Evolutionary conservation across 257 asterid genomes (phyloP), one percentile per base, ranked within the genome.

Genomic region (Solanum medicagineum): DNA sequence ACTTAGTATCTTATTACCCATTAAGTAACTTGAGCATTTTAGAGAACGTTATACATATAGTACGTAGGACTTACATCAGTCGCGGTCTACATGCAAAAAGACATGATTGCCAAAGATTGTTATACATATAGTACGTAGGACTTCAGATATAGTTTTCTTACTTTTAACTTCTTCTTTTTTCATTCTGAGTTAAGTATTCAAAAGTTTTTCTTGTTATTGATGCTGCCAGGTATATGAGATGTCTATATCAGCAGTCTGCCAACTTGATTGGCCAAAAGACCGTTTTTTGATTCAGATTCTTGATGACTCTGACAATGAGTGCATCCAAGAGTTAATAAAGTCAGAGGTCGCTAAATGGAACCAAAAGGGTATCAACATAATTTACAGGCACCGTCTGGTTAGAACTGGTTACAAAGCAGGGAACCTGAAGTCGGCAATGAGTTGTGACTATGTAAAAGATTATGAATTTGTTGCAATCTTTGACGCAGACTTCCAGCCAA

Each of bases 391-490:
- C 63, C 94, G 97, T 13, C 80, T 88, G 81, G 42, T 90, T 84
- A 89, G 97, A 85, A 91, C 94, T 1, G 97, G 97, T 47, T 93
- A 92, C 73, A 93, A 93, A 92, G 97, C 95, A 1, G 97, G 97
- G 86, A 93, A 93, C 83, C 93, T 93, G 84, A 91, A 91, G 73
- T 92, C 97, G 14, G 95, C 97, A 17, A 92, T 93, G 97, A 82
- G 90, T 70, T 93, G 93, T 71, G 95, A 90, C 60, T 93, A 92
- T 83, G 95, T 93, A 24, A 93, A 91, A 86, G 88, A 90, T 44
- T 93, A 91, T 32, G 94, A 93, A 81, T 93, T 87, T 20, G 97
- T 93, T 80, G 95, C 97, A 55, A 93, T 93, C 85, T 93, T 93
- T 24, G 97, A 93, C n/a, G 92, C 97, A 20, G 97, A 93, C 86